Evolutionary conservation across 202 grass and related monocot genomes (phyloP).

Genomic region (Thinopyrum obtusiflorum): DNA sequence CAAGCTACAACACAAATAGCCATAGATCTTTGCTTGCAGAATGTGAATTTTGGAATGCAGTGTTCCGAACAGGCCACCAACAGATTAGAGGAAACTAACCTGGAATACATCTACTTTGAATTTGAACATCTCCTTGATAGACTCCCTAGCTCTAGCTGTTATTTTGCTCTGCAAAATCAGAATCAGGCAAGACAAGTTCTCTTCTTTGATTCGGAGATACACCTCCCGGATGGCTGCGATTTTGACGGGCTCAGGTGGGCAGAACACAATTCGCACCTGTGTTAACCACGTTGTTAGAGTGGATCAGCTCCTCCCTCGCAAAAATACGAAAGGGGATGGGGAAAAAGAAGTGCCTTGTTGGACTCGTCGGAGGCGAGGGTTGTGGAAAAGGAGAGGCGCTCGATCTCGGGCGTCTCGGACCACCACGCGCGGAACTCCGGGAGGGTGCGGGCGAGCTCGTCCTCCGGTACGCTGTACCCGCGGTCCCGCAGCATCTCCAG

Average conservation of each 20-base stretch:
- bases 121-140: conserved; percentile 65
- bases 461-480: conserved; percentile 49
- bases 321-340: not conserved
- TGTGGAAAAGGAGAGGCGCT: conserved; percentile 56
- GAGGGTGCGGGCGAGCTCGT: conserved; percentile 56
- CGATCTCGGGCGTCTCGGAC: conserved; percentile 38
- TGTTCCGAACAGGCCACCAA: not conserved
- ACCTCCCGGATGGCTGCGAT: conserved; percentile 53
- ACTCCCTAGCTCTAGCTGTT: conserved; percentile 55
- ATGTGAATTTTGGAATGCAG: not conserved
- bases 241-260: conserved; percentile 66
- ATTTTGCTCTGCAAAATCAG: conserved; percentile 69
- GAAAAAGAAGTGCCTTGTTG: conserved; percentile 45
- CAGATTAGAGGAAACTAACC: conserved; percentile 41
- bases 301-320: not conserved
- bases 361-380: conserved; percentile 48
- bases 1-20: not conserved
- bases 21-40: not conserved
- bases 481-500: conserved; percentile 96
- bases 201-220: conserved; percentile 24
- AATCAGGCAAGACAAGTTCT: conserved; percentile 60
- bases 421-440: conserved; percentile 79
- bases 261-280: conserved; percentile 74
- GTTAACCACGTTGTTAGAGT: conserved; percentile 12
- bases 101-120: conserved; percentile 79